These are phyloP conservation scores for Pichia exigua DNA, from an alignment of 805 yeast species.

Conservation along the genomic window DNA sequence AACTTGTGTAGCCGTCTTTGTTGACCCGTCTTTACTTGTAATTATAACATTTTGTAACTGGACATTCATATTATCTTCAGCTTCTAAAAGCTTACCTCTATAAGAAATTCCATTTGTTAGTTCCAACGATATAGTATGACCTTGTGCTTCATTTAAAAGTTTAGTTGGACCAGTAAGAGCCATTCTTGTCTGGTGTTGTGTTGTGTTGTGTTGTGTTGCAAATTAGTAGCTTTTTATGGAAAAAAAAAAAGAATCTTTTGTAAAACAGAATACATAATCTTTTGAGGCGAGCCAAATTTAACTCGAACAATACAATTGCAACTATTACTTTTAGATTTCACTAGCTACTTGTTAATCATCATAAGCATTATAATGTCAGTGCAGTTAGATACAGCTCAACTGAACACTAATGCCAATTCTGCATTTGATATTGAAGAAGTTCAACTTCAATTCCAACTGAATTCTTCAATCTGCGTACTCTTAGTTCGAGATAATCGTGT, in stretches of 20 bases:
- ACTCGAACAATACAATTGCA: not conserved
- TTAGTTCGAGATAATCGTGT: slow-evolving; percentile 50
- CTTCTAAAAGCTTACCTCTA: slow-evolving; percentile 77
- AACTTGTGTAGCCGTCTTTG: slow-evolving; percentile 72
- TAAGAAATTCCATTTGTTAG: slow-evolving; percentile 79
- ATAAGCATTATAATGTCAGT: not conserved
- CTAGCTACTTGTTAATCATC: not conserved
- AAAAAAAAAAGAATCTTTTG: not conserved
- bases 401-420: slow-evolving; percentile 2
- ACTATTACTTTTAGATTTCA: not conserved
- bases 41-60: slow-evolving; percentile 75
- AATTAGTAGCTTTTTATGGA: not conserved
- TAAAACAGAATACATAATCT: not conserved
- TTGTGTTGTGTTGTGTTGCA: not conserved
- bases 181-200: too few species aligned
- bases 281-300: not conserved
- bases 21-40: slow-evolving; percentile 69
- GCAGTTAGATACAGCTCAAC: slow-evolving; percentile 17
- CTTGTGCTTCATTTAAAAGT: slow-evolving; percentile 63
- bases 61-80: slow-evolving; percentile 91
- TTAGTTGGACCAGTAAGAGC: slow-evolving; percentile 76
- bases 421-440: slow-evolving; percentile 26
- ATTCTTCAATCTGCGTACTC: slow-evolving; percentile 36
- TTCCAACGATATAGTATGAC: slow-evolving; percentile 79
- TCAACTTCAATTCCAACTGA: slow-evolving; percentile 27